Percentiles rank a stretch among this genome's conserved stretches.
phyloP scores from a whole-genome alignment of 176 grass and related monocot genomes.

The Chrysopogon serrulatus region DNA sequence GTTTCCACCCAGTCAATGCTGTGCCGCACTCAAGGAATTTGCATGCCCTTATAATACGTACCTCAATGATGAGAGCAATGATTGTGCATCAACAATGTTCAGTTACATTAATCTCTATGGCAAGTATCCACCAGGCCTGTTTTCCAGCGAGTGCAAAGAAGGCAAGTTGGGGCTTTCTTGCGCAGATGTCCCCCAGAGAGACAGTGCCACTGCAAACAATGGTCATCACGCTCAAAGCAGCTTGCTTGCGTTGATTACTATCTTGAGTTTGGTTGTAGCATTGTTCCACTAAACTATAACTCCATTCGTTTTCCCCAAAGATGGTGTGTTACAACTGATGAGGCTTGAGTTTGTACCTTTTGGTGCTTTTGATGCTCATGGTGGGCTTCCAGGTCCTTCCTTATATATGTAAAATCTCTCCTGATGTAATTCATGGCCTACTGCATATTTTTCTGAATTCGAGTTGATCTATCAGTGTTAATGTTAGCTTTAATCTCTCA shows the following conservation, averaged over 20 bases:
- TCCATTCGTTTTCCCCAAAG: background rate
- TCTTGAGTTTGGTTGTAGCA: slow-evolving; percentile 18
- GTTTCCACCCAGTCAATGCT: slow-evolving; percentile 43
- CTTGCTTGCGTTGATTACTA: slow-evolving; percentile 23
- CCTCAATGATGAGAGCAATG: slow-evolving; percentile 48
- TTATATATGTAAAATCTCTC: slow-evolving; percentile 25
- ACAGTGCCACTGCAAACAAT: background rate
- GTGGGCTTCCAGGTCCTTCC: background rate
- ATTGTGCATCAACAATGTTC: slow-evolving; percentile 67
- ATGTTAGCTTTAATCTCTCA: background rate
- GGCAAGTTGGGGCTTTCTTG: slow-evolving; percentile 56
- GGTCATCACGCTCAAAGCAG: slow-evolving; percentile 1
- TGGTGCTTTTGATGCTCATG: background rate
- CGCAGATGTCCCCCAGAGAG: background rate
- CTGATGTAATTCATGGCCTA: slow-evolving; percentile 4
- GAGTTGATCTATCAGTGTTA: background rate
- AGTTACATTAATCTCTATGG: slow-evolving; percentile 73
- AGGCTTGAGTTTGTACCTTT: slow-evolving; percentile 13
- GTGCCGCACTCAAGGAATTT: slow-evolving; percentile 53
- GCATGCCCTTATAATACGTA: slow-evolving; percentile 43
- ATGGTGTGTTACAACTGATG: background rate
- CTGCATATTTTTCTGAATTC: slow-evolving; percentile 10
- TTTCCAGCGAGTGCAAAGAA: slow-evolving; percentile 55
- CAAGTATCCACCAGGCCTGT: slow-evolving; percentile 67
- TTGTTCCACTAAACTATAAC: slow-evolving; percentile 31